phyloP scores from a whole-genome alignment of 805 yeast genomes.

The Kodamaea sagamina region DNA sequence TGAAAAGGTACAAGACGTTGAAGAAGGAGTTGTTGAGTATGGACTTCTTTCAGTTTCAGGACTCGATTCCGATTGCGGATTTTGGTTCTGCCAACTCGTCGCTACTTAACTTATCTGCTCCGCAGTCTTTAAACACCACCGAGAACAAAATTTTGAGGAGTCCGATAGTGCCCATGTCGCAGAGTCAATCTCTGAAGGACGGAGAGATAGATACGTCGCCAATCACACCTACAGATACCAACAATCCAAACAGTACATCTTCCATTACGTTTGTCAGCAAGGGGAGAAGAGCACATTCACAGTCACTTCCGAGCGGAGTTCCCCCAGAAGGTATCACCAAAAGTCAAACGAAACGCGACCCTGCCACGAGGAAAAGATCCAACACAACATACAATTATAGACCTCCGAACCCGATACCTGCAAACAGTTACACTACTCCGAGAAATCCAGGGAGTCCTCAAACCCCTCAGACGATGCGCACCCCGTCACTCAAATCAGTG shows the following conservation, averaged over 20 bases:
- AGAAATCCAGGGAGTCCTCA: constrained; percentile 14
- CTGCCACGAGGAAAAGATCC: constrained; percentile 21
- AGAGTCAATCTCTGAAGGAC: constrained; percentile 13
- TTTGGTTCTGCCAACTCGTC: constrained; percentile 14
- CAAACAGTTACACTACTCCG: constrained; percentile 16
- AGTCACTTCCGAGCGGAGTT: constrained; percentile 29
- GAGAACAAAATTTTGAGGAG: constrained; percentile 32
- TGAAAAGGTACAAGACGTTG: constrained; percentile 26
- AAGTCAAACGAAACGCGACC: not conserved
- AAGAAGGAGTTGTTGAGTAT: constrained; percentile 21
- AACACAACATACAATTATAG: constrained; percentile 23
- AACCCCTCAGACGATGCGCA: constrained; percentile 23
- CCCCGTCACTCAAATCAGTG: constrained; percentile 41
- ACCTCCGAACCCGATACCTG: constrained; percentile 18
- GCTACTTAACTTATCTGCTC: constrained; percentile 11
- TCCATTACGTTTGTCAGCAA: not conserved
- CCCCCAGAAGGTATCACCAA: constrained; percentile 9
- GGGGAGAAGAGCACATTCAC: constrained; percentile 30
- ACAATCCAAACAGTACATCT: not conserved
- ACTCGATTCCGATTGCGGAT: constrained; percentile 11
- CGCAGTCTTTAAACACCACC: constrained; percentile 5
- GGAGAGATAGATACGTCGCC: constrained; percentile 1
- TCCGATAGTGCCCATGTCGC: constrained; percentile 34
- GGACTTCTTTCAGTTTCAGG: constrained; percentile 12
- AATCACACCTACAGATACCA: constrained; percentile 3